Conservation (phyloP, 1,284 basidiomycete genomes). For the Phlebopus sp. region DNA sequence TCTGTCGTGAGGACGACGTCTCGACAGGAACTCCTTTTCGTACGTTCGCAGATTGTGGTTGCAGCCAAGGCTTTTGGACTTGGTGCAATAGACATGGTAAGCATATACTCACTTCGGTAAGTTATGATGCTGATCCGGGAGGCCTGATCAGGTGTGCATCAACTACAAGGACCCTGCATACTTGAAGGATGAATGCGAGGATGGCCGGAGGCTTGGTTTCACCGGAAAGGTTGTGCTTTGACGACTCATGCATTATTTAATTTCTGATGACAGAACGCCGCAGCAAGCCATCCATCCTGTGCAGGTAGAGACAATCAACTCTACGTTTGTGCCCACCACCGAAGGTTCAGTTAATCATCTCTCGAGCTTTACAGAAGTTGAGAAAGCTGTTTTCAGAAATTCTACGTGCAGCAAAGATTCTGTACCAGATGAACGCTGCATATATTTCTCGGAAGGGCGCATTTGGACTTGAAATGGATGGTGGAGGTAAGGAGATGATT, state of each 20-base stretch:
- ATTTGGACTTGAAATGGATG: constrained; percentile 60
- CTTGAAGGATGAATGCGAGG: constrained; percentile 73
- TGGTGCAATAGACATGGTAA: constrained; percentile 87
- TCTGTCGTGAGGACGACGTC: constrained; percentile 77
- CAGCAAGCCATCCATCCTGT: constrained; percentile 94
- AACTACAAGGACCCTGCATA: constrained; percentile 79
- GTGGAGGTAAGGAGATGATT: constrained; percentile 79
- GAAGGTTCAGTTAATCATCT: constrained; percentile 47
- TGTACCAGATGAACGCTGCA: constrained; percentile 59
- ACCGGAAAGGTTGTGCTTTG: constrained; percentile 67
- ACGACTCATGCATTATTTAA: background rate
- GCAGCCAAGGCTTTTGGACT: constrained; percentile 84
- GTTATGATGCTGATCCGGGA: constrained; percentile 3
- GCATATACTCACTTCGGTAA: constrained; percentile 3
- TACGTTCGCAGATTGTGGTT: constrained; percentile 82
- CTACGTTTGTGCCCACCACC: constrained; percentile 74
- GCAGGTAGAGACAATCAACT: constrained; percentile 80
- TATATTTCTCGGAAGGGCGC: constrained; percentile 54
- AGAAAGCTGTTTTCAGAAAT: constrained; percentile 56
- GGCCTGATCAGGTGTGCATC: constrained; percentile 69
- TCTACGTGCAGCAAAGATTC: constrained; percentile 70
- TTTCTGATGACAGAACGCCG: constrained; percentile 4
- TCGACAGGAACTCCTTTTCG: constrained; percentile 77
- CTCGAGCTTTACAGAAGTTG: constrained; percentile 1
- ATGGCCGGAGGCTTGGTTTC: constrained; percentile 78